phyloP scores from a whole-genome alignment of 108 stramenopile genomes.

The Phaeodactylum tricornutum region DNA sequence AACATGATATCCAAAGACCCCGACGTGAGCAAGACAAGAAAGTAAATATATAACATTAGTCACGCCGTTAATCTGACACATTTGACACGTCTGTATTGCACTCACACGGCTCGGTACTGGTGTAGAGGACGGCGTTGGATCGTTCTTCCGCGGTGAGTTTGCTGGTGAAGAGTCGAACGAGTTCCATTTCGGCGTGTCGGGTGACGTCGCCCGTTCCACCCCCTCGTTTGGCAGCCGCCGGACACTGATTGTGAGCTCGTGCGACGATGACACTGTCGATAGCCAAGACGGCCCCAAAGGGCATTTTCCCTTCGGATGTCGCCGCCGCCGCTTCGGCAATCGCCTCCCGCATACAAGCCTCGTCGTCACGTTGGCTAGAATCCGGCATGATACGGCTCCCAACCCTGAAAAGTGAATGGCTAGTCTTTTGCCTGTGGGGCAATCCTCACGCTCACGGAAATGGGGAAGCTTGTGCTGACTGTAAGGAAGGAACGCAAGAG shows the following conservation, averaged over 20 bases:
- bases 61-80: no score
- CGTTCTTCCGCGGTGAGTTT: constrained; percentile 7
- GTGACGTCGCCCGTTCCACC: constrained; percentile 25
- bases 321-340: constrained; percentile 2
- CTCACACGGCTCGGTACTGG: constrained; percentile 30
- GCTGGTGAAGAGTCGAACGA: constrained; percentile 11
- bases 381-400: no score
- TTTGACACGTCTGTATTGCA: no score
- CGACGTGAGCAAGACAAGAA: no score
- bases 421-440: no score
- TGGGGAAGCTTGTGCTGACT: no score
- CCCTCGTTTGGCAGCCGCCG: constrained; percentile 1
- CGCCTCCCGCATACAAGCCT: neutral
- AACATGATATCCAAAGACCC: no score
- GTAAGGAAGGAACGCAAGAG: no score
- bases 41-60: no score
- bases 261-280: constrained; percentile 1
- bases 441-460: no score
- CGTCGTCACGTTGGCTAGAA: neutral
- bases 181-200: constrained; percentile 26
- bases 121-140: constrained; percentile 12
- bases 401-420: no score
- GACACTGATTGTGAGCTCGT: constrained; percentile 12
- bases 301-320: constrained; percentile 11
- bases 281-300: constrained; percentile 26